Evolutionary conservation across 495 filamentous ascomycete species (phyloP), one percentile per base, ranked within the genome.

Genomic region (Neurospora sp.): DNA sequence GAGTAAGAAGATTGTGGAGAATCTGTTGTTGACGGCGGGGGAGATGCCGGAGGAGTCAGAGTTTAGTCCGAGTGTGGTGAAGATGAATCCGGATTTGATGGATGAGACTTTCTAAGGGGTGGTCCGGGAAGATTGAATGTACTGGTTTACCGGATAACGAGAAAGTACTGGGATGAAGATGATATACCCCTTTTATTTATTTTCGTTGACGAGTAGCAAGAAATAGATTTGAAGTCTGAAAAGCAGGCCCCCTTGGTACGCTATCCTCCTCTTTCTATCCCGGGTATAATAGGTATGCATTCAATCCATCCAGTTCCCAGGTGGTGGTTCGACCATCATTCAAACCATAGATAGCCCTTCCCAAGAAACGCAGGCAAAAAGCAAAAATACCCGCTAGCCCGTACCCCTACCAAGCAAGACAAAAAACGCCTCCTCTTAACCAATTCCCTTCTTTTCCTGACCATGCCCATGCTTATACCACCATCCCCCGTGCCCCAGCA

Each of bases 1-100:
- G 2, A 96, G 93, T 70, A 93, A 89, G 80, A 88, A 91, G 10
- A 98, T 99, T 69, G 96, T 99, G 1, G 91, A 94, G 46, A 93
- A 98, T 80, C 85, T 99, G 38, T 83, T 98, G 14, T 83, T 92
- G 48, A 97, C 94, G 5, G 96, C 96, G 16, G 93, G 93, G 3
- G 93, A 86, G n/a, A 88, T 86, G 68, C 83, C 81, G 18, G 83
- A 86, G 4, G 85, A 88, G 39, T 80, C 78, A 3, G 90, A 90
- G 73, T 88, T 91, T 72, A 94, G 92, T 75, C 92, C 93, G 7
- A 93, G 91, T 68, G 84, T 96, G 73, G 90, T 94, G 39, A 87
- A 89, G 77, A 88, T 91, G 80, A 88, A 86, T 69, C 86, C 88
- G 61, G 79, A 86, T 73, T 83, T 92, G 69, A 82, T 92, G 71